These are phyloP conservation scores for Salix dunnii DNA, from an alignment of 345 rosid species.

Conservation along the genomic window DNA sequence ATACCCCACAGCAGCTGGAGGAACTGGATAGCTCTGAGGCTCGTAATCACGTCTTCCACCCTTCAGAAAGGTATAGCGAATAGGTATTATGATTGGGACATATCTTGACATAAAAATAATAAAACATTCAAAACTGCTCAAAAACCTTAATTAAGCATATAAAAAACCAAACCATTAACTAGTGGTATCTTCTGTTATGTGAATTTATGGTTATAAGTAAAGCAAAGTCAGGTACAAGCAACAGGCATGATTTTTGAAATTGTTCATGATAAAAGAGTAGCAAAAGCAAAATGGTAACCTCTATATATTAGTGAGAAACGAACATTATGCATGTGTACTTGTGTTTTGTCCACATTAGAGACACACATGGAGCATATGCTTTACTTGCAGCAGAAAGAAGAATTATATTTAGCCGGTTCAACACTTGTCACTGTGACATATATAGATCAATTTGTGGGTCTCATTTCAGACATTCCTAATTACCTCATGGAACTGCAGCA, in stretches of 20 bases:
- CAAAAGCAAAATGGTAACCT: not conserved
- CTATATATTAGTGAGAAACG: not conserved
- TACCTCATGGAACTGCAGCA: not conserved
- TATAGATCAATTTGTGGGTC: not conserved
- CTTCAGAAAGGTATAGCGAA: slow-evolving; percentile 32
- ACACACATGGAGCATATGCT: not conserved
- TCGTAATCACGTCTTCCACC: slow-evolving; percentile 43
- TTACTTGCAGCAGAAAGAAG: not conserved
- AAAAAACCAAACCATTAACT: not conserved
- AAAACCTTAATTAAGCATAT: not conserved
- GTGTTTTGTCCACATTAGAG: not conserved
- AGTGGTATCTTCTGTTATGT: not conserved
- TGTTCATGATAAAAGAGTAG: too few species aligned
- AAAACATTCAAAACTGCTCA: not conserved
- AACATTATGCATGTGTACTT: not conserved
- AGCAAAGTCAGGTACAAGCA: too few species aligned
- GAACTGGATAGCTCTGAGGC: slow-evolving; percentile 37
- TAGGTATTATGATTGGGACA: not conserved
- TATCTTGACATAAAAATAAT: not conserved
- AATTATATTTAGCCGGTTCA: not conserved
- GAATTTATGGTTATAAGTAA: too few species aligned
- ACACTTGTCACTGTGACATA: not conserved
- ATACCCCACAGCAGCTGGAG: slow-evolving; percentile 38
- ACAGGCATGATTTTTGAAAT: not conserved
- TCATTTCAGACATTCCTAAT: not conserved